These are phyloP conservation scores for Stropharia rugosoannulata DNA, from an alignment of 768 basidiomycete genomes.

Conservation along the genomic window DNA sequence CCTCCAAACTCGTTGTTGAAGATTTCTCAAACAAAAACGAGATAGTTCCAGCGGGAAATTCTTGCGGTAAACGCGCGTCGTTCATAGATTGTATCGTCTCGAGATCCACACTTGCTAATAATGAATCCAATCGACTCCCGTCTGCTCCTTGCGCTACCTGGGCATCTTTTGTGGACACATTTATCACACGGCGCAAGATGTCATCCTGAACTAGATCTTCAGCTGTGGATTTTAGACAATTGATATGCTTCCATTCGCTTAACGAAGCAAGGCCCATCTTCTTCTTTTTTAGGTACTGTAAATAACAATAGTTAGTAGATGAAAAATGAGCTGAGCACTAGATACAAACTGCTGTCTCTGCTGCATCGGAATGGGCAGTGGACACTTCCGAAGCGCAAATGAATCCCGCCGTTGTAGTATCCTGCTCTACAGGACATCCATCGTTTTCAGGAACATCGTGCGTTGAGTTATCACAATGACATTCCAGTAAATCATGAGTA, in stretches of 20 bases:
- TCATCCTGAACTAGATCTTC: constrained; percentile 60
- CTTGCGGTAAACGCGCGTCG: constrained; percentile 27
- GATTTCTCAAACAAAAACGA: constrained; percentile 74
- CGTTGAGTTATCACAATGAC: constrained; percentile 51
- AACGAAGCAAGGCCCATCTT: constrained; percentile 68
- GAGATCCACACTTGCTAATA: constrained; percentile 36
- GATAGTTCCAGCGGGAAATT: constrained; percentile 65
- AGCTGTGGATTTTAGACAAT: constrained; percentile 54
- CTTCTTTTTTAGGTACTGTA: constrained; percentile 67
- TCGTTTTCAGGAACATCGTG: background rate
- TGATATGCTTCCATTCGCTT: constrained; percentile 83
- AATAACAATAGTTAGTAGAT: constrained; percentile 9
- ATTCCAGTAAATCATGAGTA: constrained; percentile 90
- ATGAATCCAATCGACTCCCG: constrained; percentile 3
- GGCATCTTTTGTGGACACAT: background rate
- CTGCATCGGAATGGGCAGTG: constrained; percentile 38
- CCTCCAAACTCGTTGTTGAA: constrained; percentile 13
- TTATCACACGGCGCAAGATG: constrained; percentile 44
- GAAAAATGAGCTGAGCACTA: background rate
- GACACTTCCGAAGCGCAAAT: constrained; percentile 65
- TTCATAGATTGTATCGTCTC: constrained; percentile 41
- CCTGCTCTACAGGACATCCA: constrained; percentile 5
- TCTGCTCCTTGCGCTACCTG: background rate
- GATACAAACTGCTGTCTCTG: constrained; percentile 51
- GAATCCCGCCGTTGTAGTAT: constrained; percentile 47